These are phyloP conservation scores for Polyplosphaeria fusca DNA, from an alignment of 495 filamentous ascomycete genomes.

Conservation along the genomic window DNA sequence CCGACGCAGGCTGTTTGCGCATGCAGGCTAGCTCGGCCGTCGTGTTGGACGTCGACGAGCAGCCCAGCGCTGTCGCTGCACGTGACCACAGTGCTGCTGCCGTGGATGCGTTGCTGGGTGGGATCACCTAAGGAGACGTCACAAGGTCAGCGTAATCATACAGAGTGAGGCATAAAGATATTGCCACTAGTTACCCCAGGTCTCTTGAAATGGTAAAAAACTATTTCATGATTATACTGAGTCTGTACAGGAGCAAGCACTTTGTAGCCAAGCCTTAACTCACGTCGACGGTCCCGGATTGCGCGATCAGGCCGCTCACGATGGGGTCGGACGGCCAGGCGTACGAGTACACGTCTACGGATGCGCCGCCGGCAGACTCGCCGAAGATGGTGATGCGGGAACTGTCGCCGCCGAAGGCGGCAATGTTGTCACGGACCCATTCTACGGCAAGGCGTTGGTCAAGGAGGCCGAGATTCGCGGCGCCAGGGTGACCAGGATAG, in stretches of 20 bases:
- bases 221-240: too few species aligned
- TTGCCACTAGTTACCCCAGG: too few species aligned
- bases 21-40: slow-evolving; percentile 45
- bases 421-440: slow-evolving; percentile 42
- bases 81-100: slow-evolving; percentile 1
- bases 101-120: too few species aligned
- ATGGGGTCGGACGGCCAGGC: slow-evolving; percentile 39
- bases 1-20: slow-evolving; percentile 39
- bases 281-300: slow-evolving; percentile 55
- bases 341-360: slow-evolving; percentile 56
- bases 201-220: too few species aligned
- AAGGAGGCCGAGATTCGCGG: slow-evolving; percentile 43
- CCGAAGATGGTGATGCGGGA: slow-evolving; percentile 62
- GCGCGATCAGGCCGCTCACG: slow-evolving; percentile 58
- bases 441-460: slow-evolving; percentile 46
- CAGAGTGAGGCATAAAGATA: too few species aligned
- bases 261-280: too few species aligned
- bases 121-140: too few species aligned
- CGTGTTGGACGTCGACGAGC: slow-evolving; percentile 36
- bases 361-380: slow-evolving; percentile 66
- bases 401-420: slow-evolving; percentile 38
- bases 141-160: too few species aligned
- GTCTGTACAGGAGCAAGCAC: too few species aligned
- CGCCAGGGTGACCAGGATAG: slow-evolving; percentile 33
- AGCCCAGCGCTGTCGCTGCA: slow-evolving; percentile 1